Conservation (phyloP, 2,329 filamentous ascomycete genomes). For the Fusarium sp. region DNA sequence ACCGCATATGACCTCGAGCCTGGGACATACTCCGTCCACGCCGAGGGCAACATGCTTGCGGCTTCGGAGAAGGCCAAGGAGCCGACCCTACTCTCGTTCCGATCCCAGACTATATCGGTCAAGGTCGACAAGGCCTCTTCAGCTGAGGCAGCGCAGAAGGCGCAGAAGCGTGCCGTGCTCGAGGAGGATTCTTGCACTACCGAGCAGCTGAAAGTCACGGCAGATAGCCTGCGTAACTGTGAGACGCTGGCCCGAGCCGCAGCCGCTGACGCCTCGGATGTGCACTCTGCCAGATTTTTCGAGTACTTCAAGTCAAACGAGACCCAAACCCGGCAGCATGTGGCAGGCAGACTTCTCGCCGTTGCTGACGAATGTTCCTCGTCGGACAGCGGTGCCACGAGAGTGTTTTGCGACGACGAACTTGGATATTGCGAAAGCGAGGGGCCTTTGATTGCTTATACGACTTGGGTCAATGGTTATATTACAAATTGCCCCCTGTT, state of each 20-base stretch:
- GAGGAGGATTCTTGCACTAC: constrained; percentile 10
- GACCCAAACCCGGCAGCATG: constrained; percentile 24
- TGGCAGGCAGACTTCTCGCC: constrained; percentile 29
- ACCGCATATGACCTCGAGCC: constrained; percentile 19
- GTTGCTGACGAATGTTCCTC: constrained; percentile 34
- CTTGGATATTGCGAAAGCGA: constrained; percentile 22
- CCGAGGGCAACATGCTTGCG: constrained; percentile 12
- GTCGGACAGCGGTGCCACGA: constrained; percentile 12
- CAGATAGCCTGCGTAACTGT: constrained; percentile 24
- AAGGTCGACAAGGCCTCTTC: constrained; percentile 16
- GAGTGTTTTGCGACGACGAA: constrained; percentile 14
- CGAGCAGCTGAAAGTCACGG: constrained; percentile 13
- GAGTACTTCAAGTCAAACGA: constrained; percentile 42
- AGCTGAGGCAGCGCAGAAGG: constrained; percentile 3
- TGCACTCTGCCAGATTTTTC: constrained; percentile 26
- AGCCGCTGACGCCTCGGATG: constrained; percentile 22
- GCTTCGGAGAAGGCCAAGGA: not conserved
- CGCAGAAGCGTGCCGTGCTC: constrained; percentile 13
- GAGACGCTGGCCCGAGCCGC: constrained; percentile 32
- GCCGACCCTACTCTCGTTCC: not conserved
- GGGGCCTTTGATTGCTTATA: constrained; percentile 35
- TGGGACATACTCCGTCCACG: constrained; percentile 23
- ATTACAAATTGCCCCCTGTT: constrained; percentile 34
- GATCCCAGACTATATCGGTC: constrained; percentile 16
- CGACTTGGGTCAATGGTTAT: constrained; percentile 37